phyloP scores from a whole-genome alignment of 2,329 filamentous ascomycete genomes.

The Colletotrichum lindemuthianum region DNA sequence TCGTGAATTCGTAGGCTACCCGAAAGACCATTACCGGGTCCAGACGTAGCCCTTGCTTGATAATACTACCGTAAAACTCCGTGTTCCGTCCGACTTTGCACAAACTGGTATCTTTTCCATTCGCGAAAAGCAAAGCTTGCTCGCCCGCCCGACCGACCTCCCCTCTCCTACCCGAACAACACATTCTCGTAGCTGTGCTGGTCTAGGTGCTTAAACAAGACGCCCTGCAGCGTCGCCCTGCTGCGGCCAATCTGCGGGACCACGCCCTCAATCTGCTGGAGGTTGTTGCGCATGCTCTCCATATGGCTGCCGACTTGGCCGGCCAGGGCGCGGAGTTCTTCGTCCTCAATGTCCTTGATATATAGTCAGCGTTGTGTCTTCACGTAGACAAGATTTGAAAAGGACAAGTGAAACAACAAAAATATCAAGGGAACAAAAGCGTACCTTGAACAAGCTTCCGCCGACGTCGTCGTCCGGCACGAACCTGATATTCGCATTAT shows the following conservation, averaged over 20 bases:
- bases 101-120: no score
- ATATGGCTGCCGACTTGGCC: constrained; percentile 64
- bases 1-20: no score
- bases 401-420: not conserved
- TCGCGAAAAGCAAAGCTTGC: not conserved
- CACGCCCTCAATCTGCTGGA: constrained; percentile 64
- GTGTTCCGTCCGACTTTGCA: no score
- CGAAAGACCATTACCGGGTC: no score
- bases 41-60: no score
- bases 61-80: no score
- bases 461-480: constrained; percentile 26
- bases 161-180: constrained; percentile 50
- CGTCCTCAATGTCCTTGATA: constrained; percentile 50
- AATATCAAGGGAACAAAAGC: constrained; percentile 4
- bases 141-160: no score
- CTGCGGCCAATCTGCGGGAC: constrained; percentile 59
- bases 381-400: not conserved
- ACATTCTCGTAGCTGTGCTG: constrained; percentile 58
- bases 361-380: not conserved
- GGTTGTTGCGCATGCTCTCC: constrained; percentile 65
- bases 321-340: constrained; percentile 56
- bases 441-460: constrained; percentile 45
- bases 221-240: constrained; percentile 59
- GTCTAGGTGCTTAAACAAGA: constrained; percentile 58
- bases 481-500: constrained; percentile 35